Evolutionary conservation across 106 monocot genomes (phyloP), one percentile per base, ranked within the genome.

Genomic region (Dendrobium officinale): DNA sequence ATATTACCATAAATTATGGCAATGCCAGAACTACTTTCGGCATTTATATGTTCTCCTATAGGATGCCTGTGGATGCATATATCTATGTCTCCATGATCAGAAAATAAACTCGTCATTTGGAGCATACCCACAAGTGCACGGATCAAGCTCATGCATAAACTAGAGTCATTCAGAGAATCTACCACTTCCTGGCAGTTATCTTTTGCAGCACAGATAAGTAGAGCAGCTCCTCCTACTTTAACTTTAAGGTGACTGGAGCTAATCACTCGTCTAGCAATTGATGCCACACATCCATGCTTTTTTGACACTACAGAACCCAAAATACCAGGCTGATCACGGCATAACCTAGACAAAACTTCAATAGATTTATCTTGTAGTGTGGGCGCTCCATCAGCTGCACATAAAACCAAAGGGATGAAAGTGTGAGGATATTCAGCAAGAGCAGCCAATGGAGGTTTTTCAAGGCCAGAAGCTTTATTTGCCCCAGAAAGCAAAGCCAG

Each of bases 281-380:
- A 93, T 81, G 86, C 83, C 45, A 93, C 81, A 76, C 99, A 99
- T 42, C 88, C 91, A 84, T 88, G 24, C 42, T 81, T 84, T 47
- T 72, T 80, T 58, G 85, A 84, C 42, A 93, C 80, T 51, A 88
- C 77, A 77, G 68, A 77, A 75, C 99, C 95, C 37, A 95, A 48
- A 81, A 87, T 80, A 80, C 55, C 51, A 78, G 89, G 83, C 77
- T 95, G 91, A 70, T 89, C 90, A 70, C 45, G 72, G 66, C 95
- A 95, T 8, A 99, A 84, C 76, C 86, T 93, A 61, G 93, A 93
- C 31, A 95, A 77, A 75, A 99, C 82, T 84, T 99, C 92, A 72
- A 99, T 90, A 42, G 95, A 86, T 88, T 93, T 95, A 79, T 99
- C 93, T 86, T 99, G 99, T 64, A 91, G 80, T 42, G 82, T 64